Base-by-base conservation (phyloP, 2,329 filamentous ascomycete species). In the Paecilomyces variotii region DNA sequence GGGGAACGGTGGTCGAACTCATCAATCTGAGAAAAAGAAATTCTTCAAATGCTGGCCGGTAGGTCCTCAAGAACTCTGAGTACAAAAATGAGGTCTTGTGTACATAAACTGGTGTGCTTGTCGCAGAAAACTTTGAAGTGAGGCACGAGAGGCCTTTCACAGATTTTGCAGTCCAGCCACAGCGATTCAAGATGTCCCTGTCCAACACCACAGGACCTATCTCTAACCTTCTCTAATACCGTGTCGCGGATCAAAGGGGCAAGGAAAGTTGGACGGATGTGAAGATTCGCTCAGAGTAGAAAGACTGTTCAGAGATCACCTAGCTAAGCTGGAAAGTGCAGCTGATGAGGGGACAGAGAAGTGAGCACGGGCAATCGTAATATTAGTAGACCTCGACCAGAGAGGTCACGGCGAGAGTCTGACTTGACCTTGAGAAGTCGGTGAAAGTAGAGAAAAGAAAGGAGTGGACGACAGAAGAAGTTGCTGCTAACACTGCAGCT, bases 71-170 rank as follows among this genome's bases (percentile, higher is more conserved):
- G 65, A 56, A 60, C 66, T 66, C 68, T 71, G 70, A 63, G 71
- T 70, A 74, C 68, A 73, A 67, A 69, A 64, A 61, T 67, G 56
- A 67, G 57, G 63, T 65, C 68, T 64, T 63, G 63, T 64, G 66
- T 71, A 73, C 67, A 71, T 67, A 56, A 61, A 62, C 19, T 45
- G 56, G 60, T 59, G 64, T 64, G 63, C 59, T 61, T 64, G 56
- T 61, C 62, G 53, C 45, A 51, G 53, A 58, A 30, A 49, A 60
- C 35, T 63, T 45, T 56, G 39, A 61, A 54, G 39, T 45, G 28
- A 57, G 19, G n/a, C 11, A 10, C 26, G 10, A 53, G 12, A 52
- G 26, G 27, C 19, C 32, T 28, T 49, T 56, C 32, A 56, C 24
- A 56, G 19, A 56, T 27, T 14, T 45, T 35, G 19, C 35, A 56